These are phyloP conservation scores for Penicillium digitatum DNA, from an alignment of 2,329 filamentous ascomycete species.

Conservation along the genomic window DNA sequence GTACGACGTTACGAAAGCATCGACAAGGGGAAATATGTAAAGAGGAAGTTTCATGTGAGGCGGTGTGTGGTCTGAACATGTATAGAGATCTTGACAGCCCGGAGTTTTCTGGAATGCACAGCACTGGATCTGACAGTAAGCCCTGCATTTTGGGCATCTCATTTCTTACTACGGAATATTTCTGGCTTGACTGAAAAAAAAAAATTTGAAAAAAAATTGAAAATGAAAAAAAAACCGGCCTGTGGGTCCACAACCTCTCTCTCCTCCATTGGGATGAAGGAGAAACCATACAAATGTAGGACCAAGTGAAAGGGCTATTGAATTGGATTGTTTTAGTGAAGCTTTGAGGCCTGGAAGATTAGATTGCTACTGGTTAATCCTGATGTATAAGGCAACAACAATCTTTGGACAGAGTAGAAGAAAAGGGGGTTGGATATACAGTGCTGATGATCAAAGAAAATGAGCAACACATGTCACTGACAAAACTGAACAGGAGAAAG, in stretches of 20 bases:
- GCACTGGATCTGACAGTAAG: neutral
- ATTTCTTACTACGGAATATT: neutral
- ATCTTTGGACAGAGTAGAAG: neutral
- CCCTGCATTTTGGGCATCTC: neutral
- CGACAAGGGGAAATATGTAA: conserved; percentile 1
- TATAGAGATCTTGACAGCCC: neutral
- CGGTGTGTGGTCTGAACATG: conserved; percentile 2
- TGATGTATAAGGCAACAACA: neutral
- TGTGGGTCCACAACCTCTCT: conserved; percentile 1
- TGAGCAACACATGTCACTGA: neutral
- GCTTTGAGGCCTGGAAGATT: neutral
- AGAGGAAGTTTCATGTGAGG: neutral
- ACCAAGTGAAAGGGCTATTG: neutral
- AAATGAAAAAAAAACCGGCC: neutral
- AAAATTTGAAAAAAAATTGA: neutral
- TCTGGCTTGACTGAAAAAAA: neutral
- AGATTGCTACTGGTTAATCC: neutral
- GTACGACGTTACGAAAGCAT: conserved; percentile 17
- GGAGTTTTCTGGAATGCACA: neutral
- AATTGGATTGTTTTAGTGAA: conserved; percentile 5
- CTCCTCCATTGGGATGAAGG: neutral
- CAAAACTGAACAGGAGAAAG: conserved; percentile 11
- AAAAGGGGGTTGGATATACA: conserved; percentile 1
- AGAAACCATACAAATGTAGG: conserved; percentile 1
- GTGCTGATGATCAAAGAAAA: neutral